These are phyloP conservation scores for Plenodomus biglobosus DNA, from an alignment of 2,329 filamentous ascomycete genomes.

Conservation along the genomic window DNA sequence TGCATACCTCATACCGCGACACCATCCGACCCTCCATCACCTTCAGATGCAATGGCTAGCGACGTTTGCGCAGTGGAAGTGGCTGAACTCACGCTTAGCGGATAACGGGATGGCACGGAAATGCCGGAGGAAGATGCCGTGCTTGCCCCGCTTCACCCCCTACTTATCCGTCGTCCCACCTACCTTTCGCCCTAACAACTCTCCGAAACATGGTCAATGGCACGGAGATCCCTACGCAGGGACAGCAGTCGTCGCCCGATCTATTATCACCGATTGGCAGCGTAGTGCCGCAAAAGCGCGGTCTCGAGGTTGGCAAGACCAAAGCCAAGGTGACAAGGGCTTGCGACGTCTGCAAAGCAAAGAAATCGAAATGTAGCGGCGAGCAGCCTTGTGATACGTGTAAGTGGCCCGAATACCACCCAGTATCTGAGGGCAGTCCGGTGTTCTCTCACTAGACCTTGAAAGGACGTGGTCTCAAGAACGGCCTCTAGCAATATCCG, in stretches of 20 bases:
- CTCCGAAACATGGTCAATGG: background rate
- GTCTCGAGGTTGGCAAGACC: constrained; percentile 7
- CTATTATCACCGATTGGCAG: constrained; percentile 1
- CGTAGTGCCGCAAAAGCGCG: constrained; percentile 15
- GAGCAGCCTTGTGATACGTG: constrained; percentile 32
- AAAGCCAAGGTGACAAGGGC: constrained; percentile 33
- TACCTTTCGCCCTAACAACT: background rate
- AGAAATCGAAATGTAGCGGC: constrained; percentile 35
- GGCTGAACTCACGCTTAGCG: no score
- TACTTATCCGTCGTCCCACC: no score
- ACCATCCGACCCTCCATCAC: no score
- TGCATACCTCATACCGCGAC: no score
- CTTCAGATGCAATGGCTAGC: no score
- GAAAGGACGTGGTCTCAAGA: no score
- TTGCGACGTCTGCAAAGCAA: constrained; percentile 36
- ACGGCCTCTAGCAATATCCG: background rate
- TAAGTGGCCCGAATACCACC: background rate
- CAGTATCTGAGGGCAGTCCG: background rate
- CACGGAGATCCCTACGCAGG: background rate
- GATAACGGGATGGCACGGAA: no score
- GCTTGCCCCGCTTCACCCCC: no score
- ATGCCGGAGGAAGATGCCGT: no score
- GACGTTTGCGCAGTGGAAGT: no score
- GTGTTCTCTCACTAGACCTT: background rate
- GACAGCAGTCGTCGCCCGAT: background rate